phyloP scores from a whole-genome alignment of 805 yeast species.

The Candida schatavii region DNA sequence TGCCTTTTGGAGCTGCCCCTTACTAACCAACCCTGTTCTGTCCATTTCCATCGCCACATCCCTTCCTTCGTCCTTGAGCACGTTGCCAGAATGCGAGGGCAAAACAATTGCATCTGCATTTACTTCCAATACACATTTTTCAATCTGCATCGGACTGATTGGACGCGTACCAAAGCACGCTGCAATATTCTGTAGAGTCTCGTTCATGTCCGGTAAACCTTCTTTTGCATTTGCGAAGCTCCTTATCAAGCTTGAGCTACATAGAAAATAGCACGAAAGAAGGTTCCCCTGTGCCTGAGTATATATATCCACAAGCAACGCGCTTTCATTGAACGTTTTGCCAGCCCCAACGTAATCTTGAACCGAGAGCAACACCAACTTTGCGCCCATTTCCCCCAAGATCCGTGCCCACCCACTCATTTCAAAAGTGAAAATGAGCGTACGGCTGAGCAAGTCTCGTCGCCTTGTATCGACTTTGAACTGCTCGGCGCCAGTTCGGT shows the following conservation, averaged over 20 bases:
- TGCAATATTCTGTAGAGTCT: background rate
- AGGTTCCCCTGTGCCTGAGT: background rate
- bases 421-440: background rate
- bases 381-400: background rate
- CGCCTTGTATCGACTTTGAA: background rate
- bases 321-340: background rate
- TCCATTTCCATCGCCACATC: too few species aligned
- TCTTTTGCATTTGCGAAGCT: too few species aligned
- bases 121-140: background rate
- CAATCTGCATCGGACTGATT: slow-evolving; percentile 1
- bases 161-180: slow-evolving; percentile 2
- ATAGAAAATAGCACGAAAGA: background rate
- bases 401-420: background rate
- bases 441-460: background rate
- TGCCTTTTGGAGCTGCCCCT: too few species aligned
- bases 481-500: background rate
- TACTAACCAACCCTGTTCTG: too few species aligned
- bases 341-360: background rate
- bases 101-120: background rate
- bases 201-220: too few species aligned
- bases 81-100: too few species aligned
- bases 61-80: too few species aligned
- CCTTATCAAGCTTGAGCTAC: too few species aligned
- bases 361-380: background rate
- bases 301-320: background rate